Base-by-base conservation (phyloP, 805 yeast genomes). In the Wickerhamiella siamensis region DNA sequence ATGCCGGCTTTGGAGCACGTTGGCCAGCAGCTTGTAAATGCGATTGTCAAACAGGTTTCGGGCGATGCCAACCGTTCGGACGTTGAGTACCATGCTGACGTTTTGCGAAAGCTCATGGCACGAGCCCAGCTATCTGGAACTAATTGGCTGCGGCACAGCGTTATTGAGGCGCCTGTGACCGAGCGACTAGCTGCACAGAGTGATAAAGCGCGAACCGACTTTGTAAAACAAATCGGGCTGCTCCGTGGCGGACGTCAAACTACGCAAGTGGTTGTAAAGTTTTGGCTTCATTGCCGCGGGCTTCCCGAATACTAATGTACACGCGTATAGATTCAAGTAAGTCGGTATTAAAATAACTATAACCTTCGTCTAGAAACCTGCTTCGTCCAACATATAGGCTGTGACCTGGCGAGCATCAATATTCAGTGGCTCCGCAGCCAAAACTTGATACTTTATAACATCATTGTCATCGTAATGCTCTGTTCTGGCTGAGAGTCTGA, bases 381-480 rank as follows among this genome's bases (percentile, higher is more conserved):
- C 16, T 16, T 36, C 18, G 9, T 36, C 24, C 15, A 36, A 31
- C n/a, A 24, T 22, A 20, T 24, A n/a, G 19, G 9, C 4, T 16
- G 20, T 36, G 31, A 20, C 21, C 9, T 4, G 15, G 38, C n/a
- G 20, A n/a, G 12, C 14, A 9, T 31, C 18, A n/a, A 6, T 16
- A 9, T 12, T 15, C 3, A 36, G 19, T 14, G 63, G 58, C 31
- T 53, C 56, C 10, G 63, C 61, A 14, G 71, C 68, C 38, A 74
- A 64, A 2, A 74, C 82, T 43, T 78, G 78, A 57, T 79, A 83
- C 58, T 95, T 74, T 15, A 83, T 75, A 15, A 53, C 41, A 24
- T 73, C 70, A 37, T 71, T 73, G 40, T 86, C 94, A 52, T 86
- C 80, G 60, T 83, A 91, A 47, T 71, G 75, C 55, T 91, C 96